phyloP scores from a whole-genome alignment of 2,329 filamentous ascomycete species.

The Pseudogymnoascus sp. region DNA sequence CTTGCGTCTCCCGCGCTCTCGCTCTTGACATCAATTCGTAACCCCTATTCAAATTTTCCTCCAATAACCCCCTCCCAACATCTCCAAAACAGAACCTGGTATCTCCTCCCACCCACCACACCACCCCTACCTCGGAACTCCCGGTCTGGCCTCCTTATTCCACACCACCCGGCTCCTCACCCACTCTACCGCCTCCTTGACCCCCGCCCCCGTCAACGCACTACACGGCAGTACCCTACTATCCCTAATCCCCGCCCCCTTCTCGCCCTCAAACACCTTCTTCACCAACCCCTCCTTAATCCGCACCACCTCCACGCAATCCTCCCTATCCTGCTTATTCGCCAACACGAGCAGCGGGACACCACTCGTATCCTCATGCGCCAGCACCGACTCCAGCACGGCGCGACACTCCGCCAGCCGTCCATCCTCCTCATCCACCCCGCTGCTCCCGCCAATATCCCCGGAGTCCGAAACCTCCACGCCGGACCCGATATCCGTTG shows the following conservation, averaged over 20 bases:
- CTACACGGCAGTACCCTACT: slow-evolving; percentile 85
- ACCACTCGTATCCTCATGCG: slow-evolving; percentile 79
- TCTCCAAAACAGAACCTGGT: background rate
- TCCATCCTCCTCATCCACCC: slow-evolving; percentile 34
- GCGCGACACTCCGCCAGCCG: slow-evolving; percentile 80
- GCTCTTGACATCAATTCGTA: background rate
- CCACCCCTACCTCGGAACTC: slow-evolving; percentile 69
- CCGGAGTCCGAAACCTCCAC: background rate
- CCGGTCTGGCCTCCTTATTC: slow-evolving; percentile 90
- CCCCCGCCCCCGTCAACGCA: slow-evolving; percentile 79
- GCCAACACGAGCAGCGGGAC: slow-evolving; percentile 87
- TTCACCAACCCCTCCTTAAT: slow-evolving; percentile 96
- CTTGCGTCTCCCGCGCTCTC: background rate
- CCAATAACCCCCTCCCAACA: no score
- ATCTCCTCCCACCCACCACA: slow-evolving; percentile 14
- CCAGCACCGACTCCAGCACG: slow-evolving; percentile 83
- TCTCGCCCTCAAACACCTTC: slow-evolving; percentile 91
- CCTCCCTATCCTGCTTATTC: slow-evolving; percentile 96
- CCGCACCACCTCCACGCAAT: slow-evolving; percentile 92
- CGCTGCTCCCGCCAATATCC: slow-evolving; percentile 12
- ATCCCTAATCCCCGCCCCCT: slow-evolving; percentile 77
- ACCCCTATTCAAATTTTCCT: no score
- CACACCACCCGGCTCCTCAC: slow-evolving; percentile 83
- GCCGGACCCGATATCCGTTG: slow-evolving; percentile 83
- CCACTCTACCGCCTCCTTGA: slow-evolving; percentile 96